Evolutionary conservation across 148 eudicot species (phyloP), one percentile per base, ranked within the genome.

Genomic region (Rhododendron williamsianum): DNA sequence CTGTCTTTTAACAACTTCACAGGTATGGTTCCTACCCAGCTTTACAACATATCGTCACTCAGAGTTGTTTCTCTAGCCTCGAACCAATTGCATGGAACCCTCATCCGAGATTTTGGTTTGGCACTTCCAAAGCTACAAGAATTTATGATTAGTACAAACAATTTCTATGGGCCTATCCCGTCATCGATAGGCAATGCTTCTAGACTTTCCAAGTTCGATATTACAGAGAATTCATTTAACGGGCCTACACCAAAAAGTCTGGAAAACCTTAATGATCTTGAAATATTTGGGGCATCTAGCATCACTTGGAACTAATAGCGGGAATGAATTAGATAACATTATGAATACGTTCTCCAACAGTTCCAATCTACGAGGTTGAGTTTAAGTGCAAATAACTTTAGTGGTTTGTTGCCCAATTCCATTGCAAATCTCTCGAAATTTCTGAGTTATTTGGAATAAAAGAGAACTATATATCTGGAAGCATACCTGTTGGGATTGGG

Each of bases 121-220:
- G 78, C 86, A 4, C 82, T 85, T 16, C 86, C 86, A 10, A 85
- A 78, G 1, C 45, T 85, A 16, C 9, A 60, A 85, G 6, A 0
- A 0, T 1, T 85, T 46, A 33, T 12, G 2, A 0, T 78, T 33
- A 18, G 1, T 1, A 1, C 0, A 0, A 85, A 85, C 76, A 5
- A 38, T 8, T 45, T 85, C 43, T 46, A 52, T 18, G 82, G 77
- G 6, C 19, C 60, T 33, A 13, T 85, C 48, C 86, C 86, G 0
- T 36, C 82, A 10, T 78, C 78, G 4, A 41, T 84, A 85, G 19
- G 60, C 56, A 85, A 80, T 69, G 83, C 84, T 80, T 80, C 87
- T 3, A 18, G 41, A 8, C 87, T 85, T 10, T 38, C 41, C 5
- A 38, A 4, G 5, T 38, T 86, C 56, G 72, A 38, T 1, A 49